Percentiles rank a stretch among this genome's conserved stretches.
Conservation (phyloP, 225 moss, liverwort and hornwort genomes). For the Neckera pumila region DNA sequence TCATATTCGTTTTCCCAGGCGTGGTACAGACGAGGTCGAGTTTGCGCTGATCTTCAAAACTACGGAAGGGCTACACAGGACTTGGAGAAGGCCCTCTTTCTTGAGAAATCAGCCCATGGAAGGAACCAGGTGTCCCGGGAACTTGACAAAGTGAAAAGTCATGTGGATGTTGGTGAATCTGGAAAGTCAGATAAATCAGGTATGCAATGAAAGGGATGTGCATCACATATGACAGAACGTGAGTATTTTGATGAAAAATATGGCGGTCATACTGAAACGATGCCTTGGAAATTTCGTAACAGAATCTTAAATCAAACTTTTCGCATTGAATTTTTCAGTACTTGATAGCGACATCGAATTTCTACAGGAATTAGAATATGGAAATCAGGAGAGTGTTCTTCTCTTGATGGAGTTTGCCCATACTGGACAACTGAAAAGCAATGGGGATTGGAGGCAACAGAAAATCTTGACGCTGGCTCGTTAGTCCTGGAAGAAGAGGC, state of each 20-base stretch:
- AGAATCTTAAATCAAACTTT: background rate
- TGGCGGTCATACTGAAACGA: background rate
- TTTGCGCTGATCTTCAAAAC: slow-evolving; percentile 28
- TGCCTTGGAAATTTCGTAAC: background rate
- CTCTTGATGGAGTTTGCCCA: background rate
- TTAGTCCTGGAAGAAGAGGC: slow-evolving; percentile 75
- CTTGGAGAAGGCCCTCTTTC: slow-evolving; percentile 41
- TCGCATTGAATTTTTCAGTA: background rate
- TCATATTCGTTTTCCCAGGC: slow-evolving; percentile 40
- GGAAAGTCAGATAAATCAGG: background rate
- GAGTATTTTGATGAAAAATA: background rate
- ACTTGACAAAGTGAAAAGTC: slow-evolving; percentile 25
- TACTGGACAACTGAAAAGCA: slow-evolving; percentile 57
- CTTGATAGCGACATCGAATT: background rate
- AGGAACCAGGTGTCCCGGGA: slow-evolving; percentile 47
- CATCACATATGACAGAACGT: background rate
- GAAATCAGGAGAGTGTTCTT: background rate
- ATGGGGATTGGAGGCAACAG: slow-evolving; percentile 44
- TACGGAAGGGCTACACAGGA: slow-evolving; percentile 41
- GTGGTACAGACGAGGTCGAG: slow-evolving; percentile 76
- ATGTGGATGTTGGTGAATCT: background rate
- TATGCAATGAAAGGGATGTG: background rate
- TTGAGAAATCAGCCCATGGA: slow-evolving; percentile 30
- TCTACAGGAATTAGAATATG: slow-evolving; percentile 11
- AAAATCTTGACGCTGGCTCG: slow-evolving; percentile 42